Evolutionary conservation across 78 protist genomes (phyloP).

Genomic region (Isochrysis galbana): DNA sequence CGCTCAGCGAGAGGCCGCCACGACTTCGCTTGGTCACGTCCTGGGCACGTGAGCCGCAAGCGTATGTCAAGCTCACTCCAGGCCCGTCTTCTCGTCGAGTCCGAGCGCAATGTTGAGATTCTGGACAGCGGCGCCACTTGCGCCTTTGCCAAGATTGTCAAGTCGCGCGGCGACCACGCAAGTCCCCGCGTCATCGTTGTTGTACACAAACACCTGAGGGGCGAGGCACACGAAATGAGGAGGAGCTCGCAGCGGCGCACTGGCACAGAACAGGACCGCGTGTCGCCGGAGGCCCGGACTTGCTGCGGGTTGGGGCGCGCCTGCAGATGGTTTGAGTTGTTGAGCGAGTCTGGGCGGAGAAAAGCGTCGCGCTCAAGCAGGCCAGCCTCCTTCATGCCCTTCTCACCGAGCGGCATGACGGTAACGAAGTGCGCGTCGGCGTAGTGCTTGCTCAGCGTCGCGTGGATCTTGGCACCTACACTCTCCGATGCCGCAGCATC

Average conservation of each 20-base stretch:
- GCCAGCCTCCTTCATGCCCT: not conserved
- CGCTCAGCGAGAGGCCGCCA: no score
- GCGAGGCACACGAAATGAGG: no score
- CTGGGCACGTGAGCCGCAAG: no score
- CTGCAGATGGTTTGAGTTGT: not conserved
- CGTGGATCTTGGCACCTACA: not conserved
- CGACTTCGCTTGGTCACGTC: no score
- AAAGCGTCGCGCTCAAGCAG: not conserved
- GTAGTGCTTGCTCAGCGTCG: not conserved
- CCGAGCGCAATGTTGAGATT: slow-evolving; percentile 1
- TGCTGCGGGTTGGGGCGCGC: no score
- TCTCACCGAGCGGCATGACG: not conserved
- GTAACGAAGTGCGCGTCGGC: not conserved
- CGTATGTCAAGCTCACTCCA: no score
- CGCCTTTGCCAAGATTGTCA: not conserved
- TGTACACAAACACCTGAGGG: not conserved
- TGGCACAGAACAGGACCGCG: no score
- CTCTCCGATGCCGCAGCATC: not conserved
- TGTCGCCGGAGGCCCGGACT: no score
- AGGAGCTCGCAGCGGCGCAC: no score
- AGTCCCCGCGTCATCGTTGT: slow-evolving; percentile 28
- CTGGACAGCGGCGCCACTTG: not conserved
- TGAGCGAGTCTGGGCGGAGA: not conserved
- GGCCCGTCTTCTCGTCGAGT: not conserved
- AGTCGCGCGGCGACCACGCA: slow-evolving; percentile 17